Conservation (phyloP, 306 rosid species). For the Begonia fuchsioides region DNA sequence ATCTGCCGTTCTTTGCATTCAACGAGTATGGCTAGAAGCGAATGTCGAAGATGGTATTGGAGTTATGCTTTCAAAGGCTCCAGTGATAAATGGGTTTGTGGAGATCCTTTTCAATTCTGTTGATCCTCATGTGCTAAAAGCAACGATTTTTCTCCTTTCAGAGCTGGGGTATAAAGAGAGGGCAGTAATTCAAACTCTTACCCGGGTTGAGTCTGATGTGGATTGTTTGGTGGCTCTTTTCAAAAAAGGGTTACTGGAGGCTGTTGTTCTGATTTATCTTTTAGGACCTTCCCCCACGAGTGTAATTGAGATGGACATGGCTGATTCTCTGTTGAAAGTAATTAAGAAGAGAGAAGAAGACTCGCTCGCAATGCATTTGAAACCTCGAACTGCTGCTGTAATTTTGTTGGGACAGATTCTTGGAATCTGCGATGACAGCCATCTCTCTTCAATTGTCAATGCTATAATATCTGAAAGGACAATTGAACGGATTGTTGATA, state of each 20-base stretch:
- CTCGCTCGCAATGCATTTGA: conserved; percentile 39
- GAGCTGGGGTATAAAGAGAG: conserved; percentile 2
- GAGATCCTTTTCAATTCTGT: conserved; percentile 66
- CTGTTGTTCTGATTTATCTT: conserved; percentile 65
- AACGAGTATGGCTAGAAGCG: conserved; percentile 55
- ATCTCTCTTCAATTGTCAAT: conserved; percentile 26
- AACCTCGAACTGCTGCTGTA: conserved; percentile 59
- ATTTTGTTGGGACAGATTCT: conserved; percentile 48
- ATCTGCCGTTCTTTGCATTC: conserved; percentile 59
- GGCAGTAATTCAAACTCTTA: conserved; percentile 46
- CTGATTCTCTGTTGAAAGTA: conserved; percentile 38
- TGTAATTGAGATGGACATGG: conserved; percentile 40
- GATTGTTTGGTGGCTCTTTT: conserved; percentile 60
- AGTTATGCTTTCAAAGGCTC: conserved; percentile 55
- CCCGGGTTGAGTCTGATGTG: conserved; percentile 65
- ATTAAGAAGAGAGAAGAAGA: conserved; percentile 42
- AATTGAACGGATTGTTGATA: conserved; percentile 28
- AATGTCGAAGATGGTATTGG: conserved; percentile 42
- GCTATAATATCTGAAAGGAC: conserved; percentile 29
- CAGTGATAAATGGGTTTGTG: conserved; percentile 60
- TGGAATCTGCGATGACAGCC: conserved; percentile 26
- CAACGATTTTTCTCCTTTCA: background rate
- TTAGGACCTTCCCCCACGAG: conserved; percentile 25
- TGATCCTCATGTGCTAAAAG: conserved; percentile 6
- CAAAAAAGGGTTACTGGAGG: conserved; percentile 62